phyloP scores from a whole-genome alignment of 2,329 filamentous ascomycete genomes.

The Cercospora zeina region DNA sequence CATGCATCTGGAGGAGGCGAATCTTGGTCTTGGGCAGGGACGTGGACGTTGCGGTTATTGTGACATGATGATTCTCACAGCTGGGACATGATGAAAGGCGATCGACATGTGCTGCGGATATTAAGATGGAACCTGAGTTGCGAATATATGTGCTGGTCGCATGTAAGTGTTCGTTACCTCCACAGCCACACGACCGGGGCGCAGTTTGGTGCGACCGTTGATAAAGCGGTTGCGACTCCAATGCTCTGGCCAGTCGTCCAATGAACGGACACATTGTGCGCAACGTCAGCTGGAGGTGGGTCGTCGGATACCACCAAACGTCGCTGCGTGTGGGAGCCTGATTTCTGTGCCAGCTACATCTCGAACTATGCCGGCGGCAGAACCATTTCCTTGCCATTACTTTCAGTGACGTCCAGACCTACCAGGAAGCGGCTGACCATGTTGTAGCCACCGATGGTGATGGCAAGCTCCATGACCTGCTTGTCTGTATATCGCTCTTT shows the following conservation, averaged over 20 bases:
- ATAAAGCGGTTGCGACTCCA: neutral
- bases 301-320: too few relatives aligned
- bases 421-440: slow-evolving; percentile 44
- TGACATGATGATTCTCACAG: neutral
- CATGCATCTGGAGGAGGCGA: neutral
- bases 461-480: slow-evolving; percentile 42
- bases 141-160: neutral
- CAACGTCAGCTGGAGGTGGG: too few relatives aligned
- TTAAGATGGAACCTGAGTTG: too few relatives aligned
- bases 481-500: slow-evolving; percentile 38
- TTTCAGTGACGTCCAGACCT: slow-evolving; percentile 44
- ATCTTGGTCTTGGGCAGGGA: neutral
- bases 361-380: slow-evolving; percentile 32
- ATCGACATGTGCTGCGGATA: neutral
- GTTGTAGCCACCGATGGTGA: slow-evolving; percentile 43
- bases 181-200: neutral
- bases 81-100: too few relatives aligned
- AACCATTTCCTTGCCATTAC: slow-evolving; percentile 41
- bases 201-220: neutral
- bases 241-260: neutral
- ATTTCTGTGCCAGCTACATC: too few relatives aligned
- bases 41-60: neutral
- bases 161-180: neutral
- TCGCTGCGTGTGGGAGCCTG: too few relatives aligned
- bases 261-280: too few relatives aligned